Conservation (phyloP, 176 grass and related monocot species). For the Lolium multiflorum region DNA sequence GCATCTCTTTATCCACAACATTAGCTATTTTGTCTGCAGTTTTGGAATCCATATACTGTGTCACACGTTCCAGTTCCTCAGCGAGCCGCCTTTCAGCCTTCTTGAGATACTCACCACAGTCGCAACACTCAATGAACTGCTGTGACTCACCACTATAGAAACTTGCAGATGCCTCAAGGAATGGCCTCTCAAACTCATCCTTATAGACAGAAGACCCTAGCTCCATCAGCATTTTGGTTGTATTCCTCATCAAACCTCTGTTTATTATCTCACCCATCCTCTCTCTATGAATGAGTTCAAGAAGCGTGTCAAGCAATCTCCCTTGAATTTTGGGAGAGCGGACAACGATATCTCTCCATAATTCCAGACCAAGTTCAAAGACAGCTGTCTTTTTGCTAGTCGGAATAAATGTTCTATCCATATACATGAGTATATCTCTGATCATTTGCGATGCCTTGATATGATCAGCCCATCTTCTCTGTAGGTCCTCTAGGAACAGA, state of each 20-base stretch:
- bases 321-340: constrained; percentile 23
- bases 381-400: constrained; percentile 22
- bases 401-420: constrained; percentile 24
- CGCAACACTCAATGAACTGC: constrained; percentile 62
- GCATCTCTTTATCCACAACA: constrained; percentile 30
- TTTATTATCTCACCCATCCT: constrained; percentile 71
- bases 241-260: constrained; percentile 63
- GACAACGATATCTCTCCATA: constrained; percentile 28
- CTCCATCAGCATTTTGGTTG: constrained; percentile 68
- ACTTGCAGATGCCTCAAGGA: constrained; percentile 63
- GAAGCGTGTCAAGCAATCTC: constrained; percentile 41
- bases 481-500: constrained; percentile 22
- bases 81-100: constrained; percentile 62
- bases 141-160: constrained; percentile 70
- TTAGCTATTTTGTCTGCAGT: constrained; percentile 17
- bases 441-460: constrained; percentile 26
- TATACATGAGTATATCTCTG: constrained; percentile 26
- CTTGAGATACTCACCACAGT: constrained; percentile 69
- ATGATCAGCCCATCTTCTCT: constrained; percentile 24
- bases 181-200: constrained; percentile 70
- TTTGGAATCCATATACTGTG: constrained; percentile 32
- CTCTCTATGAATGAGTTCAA: constrained; percentile 67
- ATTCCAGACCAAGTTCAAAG: constrained; percentile 20
- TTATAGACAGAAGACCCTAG: constrained; percentile 64
- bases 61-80: constrained; percentile 34